Base-by-base conservation (phyloP, 2,329 filamentous ascomycete species). In the Colletotrichum sidae region DNA sequence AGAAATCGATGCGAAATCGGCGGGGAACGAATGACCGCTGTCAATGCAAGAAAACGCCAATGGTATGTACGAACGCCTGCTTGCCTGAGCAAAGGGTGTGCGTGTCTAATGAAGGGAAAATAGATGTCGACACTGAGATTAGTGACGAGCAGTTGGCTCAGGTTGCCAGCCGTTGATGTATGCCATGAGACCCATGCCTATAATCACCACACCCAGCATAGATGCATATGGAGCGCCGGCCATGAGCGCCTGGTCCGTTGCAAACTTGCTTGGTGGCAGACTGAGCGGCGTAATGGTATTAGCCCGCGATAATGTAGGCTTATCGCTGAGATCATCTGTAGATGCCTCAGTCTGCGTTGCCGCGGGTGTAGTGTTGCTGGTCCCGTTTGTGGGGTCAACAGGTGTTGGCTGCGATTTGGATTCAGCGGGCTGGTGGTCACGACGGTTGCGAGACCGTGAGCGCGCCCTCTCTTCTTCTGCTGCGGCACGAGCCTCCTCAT, bases 121-220 rank as follows among this genome's bases (percentile, higher is more conserved):
- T 13, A 34, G 56, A 38, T 33, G 12, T 42, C 41, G 38, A 37
- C 47, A 17, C 17, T 6, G 41, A 35, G 17, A 17, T 72, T 64
- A 80, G 57, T 72, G 74, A 42, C 78, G 75, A 49, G 78, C 67
- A 55, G 74, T 78, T 33, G 76, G 75, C 61, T 81, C 78, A 35
- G 80, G 73, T 71, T 93, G 91, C 92, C 92, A 95, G 55, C 91
- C 90, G 73, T 96, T 96, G 70, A 96, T 84, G 77, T 94, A 94
- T 46, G 91, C 92, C 92, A 96, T 96, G 69, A 96, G 77, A 12
- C 92, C 91, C 80, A 96, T 90, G 38, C 92, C 92, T 67, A 96
- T 81, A 60, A 96, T 78, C 34, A 96, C 92, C 38, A 96, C 92
- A 10, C 92, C 91, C 50, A 96, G 79, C 86, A 95, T 93, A 2